Conservation (phyloP, 1,284 basidiomycete genomes). For the Trametes polyzona region DNA sequence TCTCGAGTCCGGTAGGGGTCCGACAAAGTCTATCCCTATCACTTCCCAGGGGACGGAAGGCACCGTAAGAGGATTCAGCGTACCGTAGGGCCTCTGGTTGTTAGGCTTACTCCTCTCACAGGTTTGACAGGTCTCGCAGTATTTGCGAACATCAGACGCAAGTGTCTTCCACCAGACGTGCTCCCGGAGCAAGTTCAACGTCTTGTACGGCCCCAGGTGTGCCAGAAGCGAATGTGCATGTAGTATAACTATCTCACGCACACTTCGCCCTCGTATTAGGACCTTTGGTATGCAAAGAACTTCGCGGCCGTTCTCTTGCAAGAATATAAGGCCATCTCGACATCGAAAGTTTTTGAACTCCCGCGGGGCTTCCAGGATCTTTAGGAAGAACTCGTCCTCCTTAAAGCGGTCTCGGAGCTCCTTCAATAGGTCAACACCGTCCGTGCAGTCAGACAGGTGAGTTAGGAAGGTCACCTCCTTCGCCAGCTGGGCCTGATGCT, state of each 20-base stretch:
- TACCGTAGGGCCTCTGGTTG: slow-evolving; percentile 28
- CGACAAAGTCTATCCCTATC: slow-evolving; percentile 42
- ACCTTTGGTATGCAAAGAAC: slow-evolving; percentile 29
- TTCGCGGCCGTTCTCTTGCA: neutral
- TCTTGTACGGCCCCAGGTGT: slow-evolving; percentile 32
- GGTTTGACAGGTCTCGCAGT: slow-evolving; percentile 29
- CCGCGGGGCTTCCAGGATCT: neutral
- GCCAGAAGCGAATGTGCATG: slow-evolving; percentile 34
- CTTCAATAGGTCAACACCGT: slow-evolving; percentile 18
- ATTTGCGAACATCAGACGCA: slow-evolving; percentile 25
- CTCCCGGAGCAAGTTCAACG: slow-evolving; percentile 28
- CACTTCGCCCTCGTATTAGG: slow-evolving; percentile 12
- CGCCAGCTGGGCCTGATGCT: too few species aligned
- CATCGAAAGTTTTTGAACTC: neutral
- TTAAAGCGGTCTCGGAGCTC: slow-evolving; percentile 12
- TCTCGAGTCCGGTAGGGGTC: slow-evolving; percentile 37
- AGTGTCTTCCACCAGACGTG: slow-evolving; percentile 37
- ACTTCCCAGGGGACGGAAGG: slow-evolving; percentile 31
- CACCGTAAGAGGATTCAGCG: slow-evolving; percentile 26
- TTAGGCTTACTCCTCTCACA: slow-evolving; percentile 29
- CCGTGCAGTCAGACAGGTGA: slow-evolving; percentile 22
- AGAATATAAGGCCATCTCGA: neutral
- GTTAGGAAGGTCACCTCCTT: neutral
- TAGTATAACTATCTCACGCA: slow-evolving; percentile 31
- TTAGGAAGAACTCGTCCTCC: neutral